These are phyloP conservation scores for Saksenaea oblongispora DNA, from an alignment of 371 early-diverging fungal species.

Conservation along the genomic window DNA sequence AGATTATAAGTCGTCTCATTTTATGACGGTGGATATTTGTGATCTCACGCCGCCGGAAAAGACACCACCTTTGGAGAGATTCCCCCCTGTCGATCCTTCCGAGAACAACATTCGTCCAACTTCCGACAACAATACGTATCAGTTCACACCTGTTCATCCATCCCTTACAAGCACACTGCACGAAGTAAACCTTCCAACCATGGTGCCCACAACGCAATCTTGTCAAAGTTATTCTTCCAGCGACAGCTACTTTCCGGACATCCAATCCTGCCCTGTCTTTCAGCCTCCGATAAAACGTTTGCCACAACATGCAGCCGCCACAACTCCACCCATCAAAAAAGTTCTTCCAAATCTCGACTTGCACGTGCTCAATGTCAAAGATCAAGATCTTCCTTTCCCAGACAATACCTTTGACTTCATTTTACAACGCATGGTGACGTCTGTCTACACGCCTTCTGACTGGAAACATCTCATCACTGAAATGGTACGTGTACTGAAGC, in stretches of 20 bases:
- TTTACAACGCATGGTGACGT: conserved; percentile 20
- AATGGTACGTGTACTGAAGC: conserved; percentile 25
- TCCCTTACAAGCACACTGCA: neutral
- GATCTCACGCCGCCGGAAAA: conserved; percentile 22
- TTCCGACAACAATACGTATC: neutral
- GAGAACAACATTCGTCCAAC: neutral
- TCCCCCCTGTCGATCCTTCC: neutral
- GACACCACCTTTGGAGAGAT: conserved; percentile 14
- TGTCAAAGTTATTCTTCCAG: neutral
- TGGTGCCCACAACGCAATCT: neutral
- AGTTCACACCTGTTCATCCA: conserved; percentile 27
- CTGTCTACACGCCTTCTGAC: conserved; percentile 18
- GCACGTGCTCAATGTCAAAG: conserved; percentile 16
- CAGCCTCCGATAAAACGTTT: neutral
- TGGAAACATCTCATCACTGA: conserved; percentile 26
- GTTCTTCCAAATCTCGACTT: conserved; percentile 31
- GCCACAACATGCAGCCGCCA: neutral
- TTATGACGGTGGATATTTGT: conserved; percentile 19
- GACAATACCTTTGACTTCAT: conserved; percentile 39
- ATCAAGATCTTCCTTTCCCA: conserved; percentile 24
- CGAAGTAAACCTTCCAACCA: neutral
- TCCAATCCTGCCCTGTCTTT: conserved; percentile 4
- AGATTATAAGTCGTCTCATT: conserved; percentile 20
- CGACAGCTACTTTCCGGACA: neutral
- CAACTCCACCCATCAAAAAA: conserved; percentile 7